Base-by-base conservation (phyloP, 495 filamentous ascomycete species). In the Aspergillus olivimuriae region DNA sequence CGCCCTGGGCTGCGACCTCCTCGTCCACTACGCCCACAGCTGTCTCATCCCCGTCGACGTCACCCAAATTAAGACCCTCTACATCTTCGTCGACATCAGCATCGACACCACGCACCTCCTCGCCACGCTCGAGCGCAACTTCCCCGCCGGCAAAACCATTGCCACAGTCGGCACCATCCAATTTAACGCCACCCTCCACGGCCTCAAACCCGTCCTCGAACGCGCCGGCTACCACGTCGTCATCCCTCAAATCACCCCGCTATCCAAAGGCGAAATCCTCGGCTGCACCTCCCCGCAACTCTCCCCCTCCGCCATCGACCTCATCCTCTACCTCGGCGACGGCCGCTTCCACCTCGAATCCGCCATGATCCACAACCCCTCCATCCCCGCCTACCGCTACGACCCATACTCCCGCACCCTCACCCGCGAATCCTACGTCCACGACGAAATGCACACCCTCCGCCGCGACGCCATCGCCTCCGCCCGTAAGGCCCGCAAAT, bases 301-400 rank as follows among this genome's bases (percentile, higher is more conserved):
- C 9, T 57, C 71, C 2, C 57, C 62, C 7, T 60, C 62, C 61
- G 34, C 63, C 61, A 42, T 92, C 7, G 89, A 97, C 51, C 58
- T 87, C 40, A 80, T 99, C 21, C 70, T 99, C 9, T 99, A 99
- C 57, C 77, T 99, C 3, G 92, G 92, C 21, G 92, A 99, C 55
- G 92, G 92, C 15, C 78, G 91, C 38, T 99, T 99, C 73, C 92
- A 99, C 54, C 82, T 99, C 22, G 92, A 99, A 61, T 88, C 83
- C 46, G 90, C 91, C 47, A 97, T 99, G 92, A 99, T 99, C 52
- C 89, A 95, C 60, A 97, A 97, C 65, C 92, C 92, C 0, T 57
- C 65, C 5, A 79, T 95, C 11, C 84, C 91, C 2, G 89, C 94
- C 9, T 97, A 95, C 68, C 81, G 94, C 15, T 99, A 99, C 58